Base-by-base conservation (phyloP, 106 monocot species). In the Dendrobium huoshanense region DNA sequence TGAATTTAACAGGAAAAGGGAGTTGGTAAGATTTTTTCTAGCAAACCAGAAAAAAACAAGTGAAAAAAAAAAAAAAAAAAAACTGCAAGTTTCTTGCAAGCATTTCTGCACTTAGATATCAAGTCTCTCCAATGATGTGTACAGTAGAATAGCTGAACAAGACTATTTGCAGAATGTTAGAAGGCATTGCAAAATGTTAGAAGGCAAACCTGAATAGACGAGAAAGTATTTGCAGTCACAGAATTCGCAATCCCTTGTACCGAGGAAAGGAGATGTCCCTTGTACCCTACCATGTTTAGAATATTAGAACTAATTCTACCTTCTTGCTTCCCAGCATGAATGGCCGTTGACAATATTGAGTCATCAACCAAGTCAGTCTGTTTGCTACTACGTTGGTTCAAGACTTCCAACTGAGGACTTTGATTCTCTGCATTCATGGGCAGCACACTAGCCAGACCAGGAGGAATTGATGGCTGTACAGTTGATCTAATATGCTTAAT, bases 351-450 rank as follows among this genome's bases (percentile, higher is more conserved):
- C 41, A 43, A 20, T 64, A 19, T 31, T 43, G 74, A 55, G n/a
- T 54, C 47, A 61, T 56, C 43, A 79, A 37, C 1, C 31, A 72
- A 47, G 27, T 40, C 77, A 80, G 48, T 43, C 40, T 20, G 29
- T 41, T 11, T 59, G 5, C 1, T 78, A 19, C 56, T 15, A 17
- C 16, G 56, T 73, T 24, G 16, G n/a, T 37, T 81, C 27, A 58
- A 25, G 7, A 22, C n/a, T 61, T 47, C 41, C 5, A 78, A 17
- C 20, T 61, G 72, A 10, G 29, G 9, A 85, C 49, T 67, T 65
- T 31, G 43, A 77, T 41, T n/a, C 85, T 79, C 84, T 45, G 68
- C 55, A 56, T 77, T 56, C 18, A 37, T 56, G 31, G 43, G 56
- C 31, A 78, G 45, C 18, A 42, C 17, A 72, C 17, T 49, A 51